Conservation (phyloP, 805 yeast genomes). For the Citeromyces nyonsensis region DNA sequence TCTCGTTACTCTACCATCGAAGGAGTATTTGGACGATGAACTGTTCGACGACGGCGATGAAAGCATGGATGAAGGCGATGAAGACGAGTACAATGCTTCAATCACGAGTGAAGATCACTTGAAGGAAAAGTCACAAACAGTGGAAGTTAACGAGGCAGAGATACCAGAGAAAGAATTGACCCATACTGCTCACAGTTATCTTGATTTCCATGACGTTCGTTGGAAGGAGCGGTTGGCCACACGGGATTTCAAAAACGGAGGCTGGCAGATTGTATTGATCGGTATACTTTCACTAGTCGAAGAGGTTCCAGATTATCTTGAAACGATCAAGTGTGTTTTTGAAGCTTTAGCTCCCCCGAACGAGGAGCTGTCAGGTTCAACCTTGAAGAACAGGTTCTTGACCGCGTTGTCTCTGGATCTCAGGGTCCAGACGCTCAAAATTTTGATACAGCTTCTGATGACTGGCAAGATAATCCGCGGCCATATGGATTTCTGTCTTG, state of each 20-base stretch:
- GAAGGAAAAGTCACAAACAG: constrained; percentile 9
- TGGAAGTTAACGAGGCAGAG: constrained; percentile 8
- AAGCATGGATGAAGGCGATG: constrained; percentile 15
- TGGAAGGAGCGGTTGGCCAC: constrained; percentile 74
- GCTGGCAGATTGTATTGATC: constrained; percentile 67
- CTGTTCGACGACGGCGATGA: constrained; percentile 8
- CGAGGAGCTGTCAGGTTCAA: constrained; percentile 27
- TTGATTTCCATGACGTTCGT: constrained; percentile 41
- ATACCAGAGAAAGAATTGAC: constrained; percentile 14
- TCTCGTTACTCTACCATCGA: constrained; percentile 9
- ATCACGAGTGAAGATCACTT: constrained; percentile 7
- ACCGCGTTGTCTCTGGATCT: constrained; percentile 30
- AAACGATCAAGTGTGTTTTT: constrained; percentile 32
- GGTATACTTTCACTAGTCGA: constrained; percentile 56
- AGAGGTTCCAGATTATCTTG: constrained; percentile 35
- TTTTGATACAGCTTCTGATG: constrained; percentile 47
- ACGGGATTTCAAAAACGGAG: constrained; percentile 68
- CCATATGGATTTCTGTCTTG: constrained; percentile 55
- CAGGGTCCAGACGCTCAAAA: constrained; percentile 40
- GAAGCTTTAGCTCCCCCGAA: constrained; percentile 42
- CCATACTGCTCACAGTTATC: constrained; percentile 26
- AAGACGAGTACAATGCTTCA: constrained; percentile 1
- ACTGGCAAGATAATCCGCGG: constrained; percentile 43
- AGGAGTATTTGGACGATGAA: constrained; percentile 8
- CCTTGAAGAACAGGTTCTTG: constrained; percentile 41